Conservation (phyloP, 1,284 basidiomycete species). For the Paramarasmius palmivorus region DNA sequence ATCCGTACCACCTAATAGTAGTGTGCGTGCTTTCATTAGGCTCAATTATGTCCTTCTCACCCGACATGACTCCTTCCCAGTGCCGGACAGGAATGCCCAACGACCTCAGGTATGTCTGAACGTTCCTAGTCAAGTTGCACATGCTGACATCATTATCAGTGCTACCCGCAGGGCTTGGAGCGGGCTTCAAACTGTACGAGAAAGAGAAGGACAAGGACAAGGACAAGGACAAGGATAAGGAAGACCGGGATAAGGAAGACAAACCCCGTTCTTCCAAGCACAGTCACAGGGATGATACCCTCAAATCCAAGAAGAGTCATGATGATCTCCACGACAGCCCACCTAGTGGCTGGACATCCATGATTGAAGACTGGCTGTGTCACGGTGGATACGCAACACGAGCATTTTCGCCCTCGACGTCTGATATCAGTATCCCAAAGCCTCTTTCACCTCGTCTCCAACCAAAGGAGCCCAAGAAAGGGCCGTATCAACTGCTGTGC, state of each 20-base stretch:
- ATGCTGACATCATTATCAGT: constrained; percentile 35
- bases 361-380: constrained; percentile 73
- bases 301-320: constrained; percentile 31
- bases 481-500: constrained; percentile 77
- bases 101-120: constrained; percentile 52
- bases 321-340: constrained; percentile 36
- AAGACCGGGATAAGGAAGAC: constrained; percentile 35
- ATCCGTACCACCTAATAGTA: constrained; percentile 82
- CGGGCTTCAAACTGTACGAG: constrained; percentile 68
- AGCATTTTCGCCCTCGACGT: constrained; percentile 29
- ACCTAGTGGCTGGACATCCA: constrained; percentile 66
- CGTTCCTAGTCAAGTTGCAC: not conserved
- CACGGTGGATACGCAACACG: constrained; percentile 38
- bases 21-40: constrained; percentile 49
- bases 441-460: constrained; percentile 36
- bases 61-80: constrained; percentile 35
- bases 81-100: constrained; percentile 84
- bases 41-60: constrained; percentile 8
- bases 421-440: constrained; percentile 37
- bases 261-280: constrained; percentile 35
- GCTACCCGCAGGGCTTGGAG: constrained; percentile 74
- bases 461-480: constrained; percentile 45
- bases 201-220: constrained; percentile 48
- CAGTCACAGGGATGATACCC: constrained; percentile 34
- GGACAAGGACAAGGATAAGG: constrained; percentile 34